Base-by-base conservation (phyloP, 352 stramenopile genomes). In the Pythium volutum region DNA sequence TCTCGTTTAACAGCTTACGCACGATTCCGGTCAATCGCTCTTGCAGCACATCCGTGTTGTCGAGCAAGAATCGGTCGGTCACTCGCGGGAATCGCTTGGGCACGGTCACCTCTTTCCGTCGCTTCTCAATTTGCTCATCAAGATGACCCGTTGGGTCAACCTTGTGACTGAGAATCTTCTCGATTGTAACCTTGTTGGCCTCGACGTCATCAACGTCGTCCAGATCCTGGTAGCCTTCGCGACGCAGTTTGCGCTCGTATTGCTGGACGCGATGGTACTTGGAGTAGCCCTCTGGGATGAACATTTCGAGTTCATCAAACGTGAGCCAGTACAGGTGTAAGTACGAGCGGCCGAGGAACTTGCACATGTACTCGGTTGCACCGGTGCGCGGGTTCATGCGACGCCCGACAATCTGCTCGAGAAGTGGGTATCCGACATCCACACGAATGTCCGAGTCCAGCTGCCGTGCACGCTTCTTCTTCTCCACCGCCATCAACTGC, bases 151-250 rank as follows among this genome's bases (percentile, higher is more conserved):
- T 74, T 14, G 83, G 82, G 53, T 94, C 87, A 14, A 94, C 73
- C 29, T 92, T 91, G 62, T 96, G 87, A 58, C 77, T 93, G 58
- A 96, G 64, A 14, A 96, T 94, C 62, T 92, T 96, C 60, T 96
- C 87, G 31, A 94, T 83, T 10, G 84, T 93, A 22, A 93, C 69
- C 61, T 94, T 93, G 65, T 93, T 93, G 15, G 82, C 76, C 47
- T 96, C 86, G 1, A 96, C 55, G 51, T 96, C 87, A 49, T 96
- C 87, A 10, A 94, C 87, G 57, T 96, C 87, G 55, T 96, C 85
- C 26, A 92, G 59, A 46, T 92, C 77, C 49, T 91, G 76, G 62
- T 95, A 94, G 34, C 87, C 87, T 64, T 94, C 85, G 25, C 86
- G 79, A 26, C 76, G 66, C 36, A 92, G 55, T 58, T 94, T 95